phyloP scores from a whole-genome alignment of 2,329 filamentous ascomycete genomes.

The Colletotrichum higginsianum region DNA sequence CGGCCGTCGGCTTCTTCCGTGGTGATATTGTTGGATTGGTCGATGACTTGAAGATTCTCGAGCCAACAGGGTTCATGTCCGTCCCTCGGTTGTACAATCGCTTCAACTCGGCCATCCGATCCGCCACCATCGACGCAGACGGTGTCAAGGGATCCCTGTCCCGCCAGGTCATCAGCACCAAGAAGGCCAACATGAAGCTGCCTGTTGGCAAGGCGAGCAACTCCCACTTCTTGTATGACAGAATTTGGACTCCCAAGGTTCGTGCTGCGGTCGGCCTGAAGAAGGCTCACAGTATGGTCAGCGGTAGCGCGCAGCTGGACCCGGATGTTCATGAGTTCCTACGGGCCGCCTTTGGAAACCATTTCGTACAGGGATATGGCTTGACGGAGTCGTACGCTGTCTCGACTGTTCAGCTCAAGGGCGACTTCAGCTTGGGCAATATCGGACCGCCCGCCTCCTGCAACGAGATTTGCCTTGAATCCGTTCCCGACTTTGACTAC shows the following conservation, averaged over 20 bases:
- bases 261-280: conserved; percentile 86
- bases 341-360: conserved; percentile 83
- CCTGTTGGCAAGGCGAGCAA: conserved; percentile 82
- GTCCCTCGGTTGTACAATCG: conserved; percentile 94
- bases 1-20: conserved; percentile 91
- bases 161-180: conserved; percentile 83
- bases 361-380: conserved; percentile 90
- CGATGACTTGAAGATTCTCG: conserved; percentile 90
- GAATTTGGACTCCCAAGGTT: conserved; percentile 93
- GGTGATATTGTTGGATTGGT: conserved; percentile 89
- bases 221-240: conserved; percentile 83
- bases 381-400: conserved; percentile 94
- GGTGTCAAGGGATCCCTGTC: conserved; percentile 88
- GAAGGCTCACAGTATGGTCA: conserved; percentile 80
- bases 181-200: conserved; percentile 83
- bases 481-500: conserved; percentile 96
- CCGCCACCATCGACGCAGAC: conserved; percentile 82
- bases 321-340: conserved; percentile 91
- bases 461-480: conserved; percentile 84
- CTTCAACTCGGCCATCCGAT: conserved; percentile 86
- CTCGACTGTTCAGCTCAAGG: conserved; percentile 76
- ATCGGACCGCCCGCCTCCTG: conserved; percentile 81
- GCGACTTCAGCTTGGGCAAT: conserved; percentile 84
- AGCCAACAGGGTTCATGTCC: conserved; percentile 86
- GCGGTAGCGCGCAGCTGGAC: conserved; percentile 92